Evolutionary conservation across 163 green algal species (phyloP), one percentile per base, ranked within the genome.

Genomic region (Smithsoniella earleae): DNA sequence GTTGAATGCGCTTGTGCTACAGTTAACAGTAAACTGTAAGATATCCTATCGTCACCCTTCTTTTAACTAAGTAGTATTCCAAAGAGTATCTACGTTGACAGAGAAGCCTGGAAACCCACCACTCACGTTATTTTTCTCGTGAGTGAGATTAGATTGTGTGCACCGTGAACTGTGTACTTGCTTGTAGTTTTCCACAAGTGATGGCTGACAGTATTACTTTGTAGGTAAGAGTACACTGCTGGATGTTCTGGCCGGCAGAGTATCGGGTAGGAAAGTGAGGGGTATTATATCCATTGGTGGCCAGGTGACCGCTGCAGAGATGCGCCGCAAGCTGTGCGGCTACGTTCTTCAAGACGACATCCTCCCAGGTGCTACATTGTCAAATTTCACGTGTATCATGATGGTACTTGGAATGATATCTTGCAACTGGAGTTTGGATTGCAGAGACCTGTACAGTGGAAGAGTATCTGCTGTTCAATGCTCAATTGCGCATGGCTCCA

Each of bases 391-490:
- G n/a, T n/a, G n/a, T n/a, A n/a, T n/a, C n/a, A n/a, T n/a, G n/a
- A n/a, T n/a, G n/a, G n/a, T n/a, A n/a, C n/a, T n/a, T n/a, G n/a
- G n/a, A n/a, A n/a, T n/a, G n/a, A n/a, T n/a, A n/a, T n/a, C n/a
- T n/a, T n/a, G n/a, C n/a, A n/a, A n/a, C n/a, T n/a, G n/a, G n/a
- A n/a, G n/a, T n/a, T n/a, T n/a, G n/a, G n/a, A n/a, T n/a, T 49
- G 58, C 58, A 69, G 58, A n/a, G 49, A 87, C 79, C 13, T 85
- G 82, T 44, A 89, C 86, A 4, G 86, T 91, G 25, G 45, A 33
- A 44, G 86, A 91, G 77, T 87, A 88, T 79, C 81, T 91, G 27
- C 73, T 78, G 37, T 91, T 89, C 78, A 83, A 89, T 27, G 84
- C 84, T 2, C 58, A 78, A 20, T 80, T 91, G 74, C 76, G 86